These are phyloP conservation scores for Lipomyces spencermartinsiae DNA, from an alignment of 805 yeast genomes.

Conservation along the genomic window DNA sequence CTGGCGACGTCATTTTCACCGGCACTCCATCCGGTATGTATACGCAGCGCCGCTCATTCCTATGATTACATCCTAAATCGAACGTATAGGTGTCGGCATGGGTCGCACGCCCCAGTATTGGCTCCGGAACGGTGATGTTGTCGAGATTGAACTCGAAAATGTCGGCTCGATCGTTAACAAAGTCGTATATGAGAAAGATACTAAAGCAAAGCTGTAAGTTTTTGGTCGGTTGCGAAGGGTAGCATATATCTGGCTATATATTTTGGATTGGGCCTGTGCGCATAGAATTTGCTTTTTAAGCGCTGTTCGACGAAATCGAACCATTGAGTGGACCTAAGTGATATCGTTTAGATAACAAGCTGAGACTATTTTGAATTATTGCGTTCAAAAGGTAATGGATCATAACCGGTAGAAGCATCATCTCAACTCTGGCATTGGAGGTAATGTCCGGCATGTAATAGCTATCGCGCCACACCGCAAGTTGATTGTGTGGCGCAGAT, in stretches of 20 bases:
- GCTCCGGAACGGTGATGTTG: conserved; percentile 54
- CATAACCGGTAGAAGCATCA: too few species aligned
- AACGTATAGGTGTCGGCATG: conserved; percentile 55
- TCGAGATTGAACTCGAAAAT: conserved; percentile 51
- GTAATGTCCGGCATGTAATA: too few species aligned
- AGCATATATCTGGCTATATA: neutral
- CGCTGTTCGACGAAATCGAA: too few species aligned
- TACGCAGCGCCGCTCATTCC: neutral
- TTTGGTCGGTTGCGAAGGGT: neutral
- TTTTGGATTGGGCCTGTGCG: neutral
- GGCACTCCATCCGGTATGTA: conserved; percentile 56
- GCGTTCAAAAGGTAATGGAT: too few species aligned
- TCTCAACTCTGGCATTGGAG: too few species aligned
- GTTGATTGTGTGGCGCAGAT: too few species aligned
- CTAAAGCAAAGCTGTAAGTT: conserved; percentile 40
- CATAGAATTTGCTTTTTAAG: neutral
- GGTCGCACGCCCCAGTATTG: conserved; percentile 54
- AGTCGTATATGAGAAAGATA: conserved; percentile 46
- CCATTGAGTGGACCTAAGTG: too few species aligned
- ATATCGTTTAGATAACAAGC: too few species aligned
- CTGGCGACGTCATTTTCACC: conserved; percentile 62
- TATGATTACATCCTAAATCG: neutral
- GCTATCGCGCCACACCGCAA: too few species aligned
- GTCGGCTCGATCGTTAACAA: conserved; percentile 54
- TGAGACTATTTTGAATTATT: too few species aligned